Evolutionary conservation across 345 rosid genomes (phyloP), one percentile per base, ranked within the genome.

Genomic region (Pistacia vera): DNA sequence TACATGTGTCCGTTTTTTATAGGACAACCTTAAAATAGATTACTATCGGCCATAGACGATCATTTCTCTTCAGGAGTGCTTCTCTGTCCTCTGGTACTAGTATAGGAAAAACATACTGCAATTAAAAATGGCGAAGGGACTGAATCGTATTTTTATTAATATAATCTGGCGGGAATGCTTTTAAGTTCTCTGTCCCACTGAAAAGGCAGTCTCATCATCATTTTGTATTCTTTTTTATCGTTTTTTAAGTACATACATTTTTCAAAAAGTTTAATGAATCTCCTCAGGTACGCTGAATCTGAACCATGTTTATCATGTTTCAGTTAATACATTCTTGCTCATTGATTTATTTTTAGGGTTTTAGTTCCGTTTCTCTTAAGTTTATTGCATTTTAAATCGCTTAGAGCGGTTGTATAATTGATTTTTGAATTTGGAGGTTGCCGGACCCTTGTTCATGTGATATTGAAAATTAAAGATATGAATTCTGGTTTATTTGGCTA

Each of bases 141-240:
- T 33, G 48, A 70, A 56, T 54, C 49, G 33, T 70, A 70, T 73
- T 30, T 4, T 8, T 18, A 25, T 25, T 25, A 25, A 25, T 25
- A 3, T 51, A 22, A 56, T 20, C 70, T 35, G 38, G 70, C 70
- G 63, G 70, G 77, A 63, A 73, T 51, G 61, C 70, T n/a, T 6
- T 12, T 48, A 35, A 46, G 41, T 28, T 73, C 77, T 73, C 14
- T 54, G n/a, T 57, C 5, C n/a, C 60, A 11, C 10, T 18, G 11
- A 48, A 61, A 55, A 36, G 70, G 70, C 62, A 36, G 12, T 58
- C 54, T 13, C 17, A 0, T 73, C 38, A 51, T 17, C 18, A 8
- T 2, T 8, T 16, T 18, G 4, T 35, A 33, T 4, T 59, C 9
- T 51, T 52, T 54, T 10, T 69, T 52, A 2, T 69, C 6, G 9